Evolutionary conservation across 2,329 filamentous ascomycete species (phyloP).

Genomic region (Pseudocercospora crystallina): DNA sequence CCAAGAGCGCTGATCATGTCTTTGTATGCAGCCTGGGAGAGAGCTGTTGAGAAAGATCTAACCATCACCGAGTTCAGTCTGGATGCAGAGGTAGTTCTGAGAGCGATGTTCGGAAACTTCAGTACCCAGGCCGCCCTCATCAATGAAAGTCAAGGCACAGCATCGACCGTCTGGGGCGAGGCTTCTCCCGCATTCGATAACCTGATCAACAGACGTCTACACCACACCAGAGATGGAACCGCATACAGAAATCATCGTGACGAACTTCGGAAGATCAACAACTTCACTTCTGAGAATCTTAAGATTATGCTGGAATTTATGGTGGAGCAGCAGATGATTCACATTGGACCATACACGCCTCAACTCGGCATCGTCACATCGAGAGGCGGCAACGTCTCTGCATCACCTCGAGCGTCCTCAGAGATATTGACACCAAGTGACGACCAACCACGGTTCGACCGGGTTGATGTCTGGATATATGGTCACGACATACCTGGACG

Average conservation of each 20-base stretch:
- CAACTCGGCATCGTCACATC: constrained; percentile 2
- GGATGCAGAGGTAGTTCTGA: not conserved
- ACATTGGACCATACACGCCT: not conserved
- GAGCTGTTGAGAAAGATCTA: not conserved
- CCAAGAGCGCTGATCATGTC: constrained; percentile 5
- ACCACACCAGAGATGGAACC: too few relatives aligned
- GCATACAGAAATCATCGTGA: not conserved
- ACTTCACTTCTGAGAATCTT: constrained; percentile 1
- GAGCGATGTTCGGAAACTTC: constrained; percentile 2
- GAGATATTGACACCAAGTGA: not conserved
- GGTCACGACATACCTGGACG: not conserved
- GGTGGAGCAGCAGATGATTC: not conserved
- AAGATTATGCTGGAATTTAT: constrained; percentile 2
- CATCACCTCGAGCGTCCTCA: not conserved
- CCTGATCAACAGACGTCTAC: not conserved
- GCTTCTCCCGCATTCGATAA: not conserved
- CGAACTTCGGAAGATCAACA: not conserved
- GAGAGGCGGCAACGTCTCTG: not conserved
- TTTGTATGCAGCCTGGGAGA: not conserved
- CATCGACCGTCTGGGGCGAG: not conserved
- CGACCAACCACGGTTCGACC: not conserved
- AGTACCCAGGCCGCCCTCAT: not conserved
- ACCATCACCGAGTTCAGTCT: not conserved
- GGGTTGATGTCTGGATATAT: not conserved
- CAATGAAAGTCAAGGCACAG: not conserved